Evolutionary conservation across 1,284 basidiomycete genomes (phyloP), one percentile per base, ranked within the genome.

Genomic region (Austropuccinia psidii): DNA sequence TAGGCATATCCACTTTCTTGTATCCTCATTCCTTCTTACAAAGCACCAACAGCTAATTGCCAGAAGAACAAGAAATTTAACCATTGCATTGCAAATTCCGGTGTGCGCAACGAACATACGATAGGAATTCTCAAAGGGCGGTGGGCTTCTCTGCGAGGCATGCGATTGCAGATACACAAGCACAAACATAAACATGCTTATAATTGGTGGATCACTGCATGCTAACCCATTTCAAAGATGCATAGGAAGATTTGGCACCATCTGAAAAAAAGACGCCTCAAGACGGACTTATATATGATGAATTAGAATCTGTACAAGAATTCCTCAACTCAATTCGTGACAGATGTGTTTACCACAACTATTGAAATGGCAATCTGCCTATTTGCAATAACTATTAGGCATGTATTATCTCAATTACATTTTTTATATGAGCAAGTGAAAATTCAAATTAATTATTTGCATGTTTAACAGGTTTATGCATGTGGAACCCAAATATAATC

Each of bases 71-170:
- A 8, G 15, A 43, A 64, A 15, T 64, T 64, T 27, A 64, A 64
- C 43, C 49, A 64, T 49, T 64, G 61, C 21, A 29, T 64, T 45
- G 61, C 61, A 11, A 64, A 64, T 15, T 45, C 45, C 9, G n/a
- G 61, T 15, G 61, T 64, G 2, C 39, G 13, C 13, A 64, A 64
- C 21, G 24, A 64, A 49, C 41, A 64, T 24, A 29, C 41, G 1
- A 64, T 64, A 27, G 41, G 31, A 9, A n/a, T 50, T 27, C 41
- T 64, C 19, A 64, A 64, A 49, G 45, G 45, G 24, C 45, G 45
- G 4, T 49, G 43, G 43, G 43, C 43, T 11, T 45, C n/a, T n/a
- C 43, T n/a, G 11, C 43, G n/a, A 31, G 9, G 17, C 7, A 24
- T 55, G 6, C 27, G 54, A 19, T 15, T 55, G 19, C n/a, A 19